Conservation (phyloP, 2,329 filamentous ascomycete genomes). For the Microthyrium microscopicum region DNA sequence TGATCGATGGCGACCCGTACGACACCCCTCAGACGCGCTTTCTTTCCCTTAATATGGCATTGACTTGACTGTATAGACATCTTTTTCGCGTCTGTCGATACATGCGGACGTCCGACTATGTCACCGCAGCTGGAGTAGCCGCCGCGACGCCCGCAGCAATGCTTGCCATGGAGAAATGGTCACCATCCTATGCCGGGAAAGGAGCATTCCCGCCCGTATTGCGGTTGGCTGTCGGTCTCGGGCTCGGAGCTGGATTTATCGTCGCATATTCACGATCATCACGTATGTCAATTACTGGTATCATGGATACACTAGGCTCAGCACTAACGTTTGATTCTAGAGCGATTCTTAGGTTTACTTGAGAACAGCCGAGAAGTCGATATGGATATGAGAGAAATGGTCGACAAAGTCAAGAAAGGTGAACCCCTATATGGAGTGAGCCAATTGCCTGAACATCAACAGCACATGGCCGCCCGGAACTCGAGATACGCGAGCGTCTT, state of each 20-base stretch:
- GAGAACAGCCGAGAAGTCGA: slow-evolving; percentile 87
- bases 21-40: slow-evolving; percentile 18
- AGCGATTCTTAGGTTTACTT: slow-evolving; percentile 86
- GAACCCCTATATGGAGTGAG: slow-evolving; percentile 77
- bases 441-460: slow-evolving; percentile 67
- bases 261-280: slow-evolving; percentile 71
- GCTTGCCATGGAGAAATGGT: slow-evolving; percentile 63
- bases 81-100: slow-evolving; percentile 81
- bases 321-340: slow-evolving; percentile 28
- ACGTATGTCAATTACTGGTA: slow-evolving; percentile 59
- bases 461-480: slow-evolving; percentile 83
- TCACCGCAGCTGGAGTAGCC: slow-evolving; percentile 48
- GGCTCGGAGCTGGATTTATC: slow-evolving; percentile 62
- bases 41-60: slow-evolving; percentile 8
- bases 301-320: slow-evolving; percentile 2
- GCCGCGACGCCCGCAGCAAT: slow-evolving; percentile 60
- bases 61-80: slow-evolving; percentile 44
- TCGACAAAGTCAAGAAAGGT: slow-evolving; percentile 83
- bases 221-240: slow-evolving; percentile 60
- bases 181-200: slow-evolving; percentile 69
- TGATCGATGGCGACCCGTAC: slow-evolving; percentile 99
- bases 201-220: slow-evolving; percentile 70
- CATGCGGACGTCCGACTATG: slow-evolving; percentile 72
- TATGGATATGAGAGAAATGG: slow-evolving; percentile 98
- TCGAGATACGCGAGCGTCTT: slow-evolving; percentile 81